phyloP scores from a whole-genome alignment of 1,284 basidiomycete species.

The Pulchroboletus neoregius region DNA sequence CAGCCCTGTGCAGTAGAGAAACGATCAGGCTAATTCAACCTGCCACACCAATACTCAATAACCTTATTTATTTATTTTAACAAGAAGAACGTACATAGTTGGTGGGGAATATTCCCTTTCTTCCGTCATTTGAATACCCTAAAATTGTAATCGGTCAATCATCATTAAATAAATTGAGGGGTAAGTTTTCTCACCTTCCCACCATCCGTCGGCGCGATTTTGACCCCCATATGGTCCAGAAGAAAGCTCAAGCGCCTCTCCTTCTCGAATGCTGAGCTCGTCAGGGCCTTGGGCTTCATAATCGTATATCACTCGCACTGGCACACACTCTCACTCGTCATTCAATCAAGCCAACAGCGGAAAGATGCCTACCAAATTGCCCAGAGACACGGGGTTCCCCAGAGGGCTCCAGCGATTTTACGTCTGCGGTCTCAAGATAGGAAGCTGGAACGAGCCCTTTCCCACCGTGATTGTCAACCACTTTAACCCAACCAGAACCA shows the following conservation, averaged over 20 bases:
- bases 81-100: conserved; percentile 65
- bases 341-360: neutral
- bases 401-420: conserved; percentile 16
- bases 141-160: conserved; percentile 28
- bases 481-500: conserved; percentile 84
- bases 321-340: conserved; percentile 9
- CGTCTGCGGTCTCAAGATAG: conserved; percentile 52
- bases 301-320: conserved; percentile 69
- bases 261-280: conserved; percentile 63
- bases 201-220: conserved; percentile 74
- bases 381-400: conserved; percentile 35
- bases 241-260: conserved; percentile 62
- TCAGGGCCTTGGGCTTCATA: conserved; percentile 66
- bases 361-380: conserved; percentile 43
- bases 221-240: conserved; percentile 54
- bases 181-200: conserved; percentile 56
- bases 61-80: conserved; percentile 12
- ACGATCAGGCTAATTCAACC: conserved; percentile 28
- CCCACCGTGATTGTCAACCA: conserved; percentile 50
- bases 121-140: conserved; percentile 60
- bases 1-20: conserved; percentile 1
- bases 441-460: conserved; percentile 76
- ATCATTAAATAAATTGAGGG: conserved; percentile 18
- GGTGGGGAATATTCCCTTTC: conserved; percentile 77
- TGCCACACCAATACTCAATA: conserved; percentile 21